These are phyloP conservation scores for Irpex sp. DNA, from an alignment of 1,284 basidiomycete genomes.

Conservation along the genomic window DNA sequence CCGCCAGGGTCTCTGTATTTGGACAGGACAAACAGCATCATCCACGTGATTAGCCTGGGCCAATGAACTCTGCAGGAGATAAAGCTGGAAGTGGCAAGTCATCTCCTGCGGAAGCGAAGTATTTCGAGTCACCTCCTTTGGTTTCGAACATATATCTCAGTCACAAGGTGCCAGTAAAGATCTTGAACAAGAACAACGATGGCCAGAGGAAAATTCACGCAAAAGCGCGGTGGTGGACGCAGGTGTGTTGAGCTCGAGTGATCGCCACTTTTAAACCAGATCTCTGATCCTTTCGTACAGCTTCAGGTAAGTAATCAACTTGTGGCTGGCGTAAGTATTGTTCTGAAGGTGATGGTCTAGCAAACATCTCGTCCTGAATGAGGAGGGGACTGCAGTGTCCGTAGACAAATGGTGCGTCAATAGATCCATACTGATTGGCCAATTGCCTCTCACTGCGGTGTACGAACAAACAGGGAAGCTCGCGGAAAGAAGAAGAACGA, in stretches of 20 bases:
- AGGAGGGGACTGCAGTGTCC: slow-evolving; percentile 55
- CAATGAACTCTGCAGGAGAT: neutral
- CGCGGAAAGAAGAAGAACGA: slow-evolving; percentile 16
- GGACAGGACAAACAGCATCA: neutral
- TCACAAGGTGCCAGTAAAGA: neutral
- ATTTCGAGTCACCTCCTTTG: neutral
- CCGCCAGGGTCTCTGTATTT: neutral
- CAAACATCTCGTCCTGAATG: slow-evolving; percentile 52
- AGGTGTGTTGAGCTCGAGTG: slow-evolving; percentile 17
- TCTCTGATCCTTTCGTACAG: slow-evolving; percentile 13
- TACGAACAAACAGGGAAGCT: slow-evolving; percentile 5
- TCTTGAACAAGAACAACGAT: slow-evolving; percentile 11
- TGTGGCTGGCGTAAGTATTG: neutral
- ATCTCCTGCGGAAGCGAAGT: neutral
- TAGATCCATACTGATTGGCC: neutral
- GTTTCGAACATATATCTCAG: neutral
- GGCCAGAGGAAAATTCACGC: slow-evolving; percentile 66
- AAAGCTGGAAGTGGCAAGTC: neutral
- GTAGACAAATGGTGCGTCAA: slow-evolving; percentile 41
- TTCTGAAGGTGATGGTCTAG: slow-evolving; percentile 28
- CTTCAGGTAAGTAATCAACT: slow-evolving; percentile 23
- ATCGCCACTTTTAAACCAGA: neutral
- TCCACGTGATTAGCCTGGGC: neutral
- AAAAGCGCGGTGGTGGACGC: slow-evolving; percentile 82
- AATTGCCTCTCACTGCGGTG: slow-evolving; percentile 1